A percentile compares a stretch with the other conserved stretches of the same genome.
Evolutionary conservation across 345 rosid genomes (phyloP).

Genomic region (Orychophragmus violaceus): DNA sequence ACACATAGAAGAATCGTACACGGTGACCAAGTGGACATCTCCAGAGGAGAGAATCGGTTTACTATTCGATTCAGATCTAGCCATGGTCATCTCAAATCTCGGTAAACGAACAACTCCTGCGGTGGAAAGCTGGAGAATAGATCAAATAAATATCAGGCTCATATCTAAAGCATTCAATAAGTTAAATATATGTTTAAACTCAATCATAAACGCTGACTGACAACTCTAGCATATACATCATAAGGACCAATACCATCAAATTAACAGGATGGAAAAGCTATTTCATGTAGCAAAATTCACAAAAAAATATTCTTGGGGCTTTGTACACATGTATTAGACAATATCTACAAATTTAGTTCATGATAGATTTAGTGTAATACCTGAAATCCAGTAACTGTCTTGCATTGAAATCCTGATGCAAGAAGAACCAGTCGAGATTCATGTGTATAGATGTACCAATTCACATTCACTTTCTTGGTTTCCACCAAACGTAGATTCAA

Average conservation of each 20-base stretch:
- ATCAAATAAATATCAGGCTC: slow-evolving; percentile 13
- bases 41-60: slow-evolving; percentile 90
- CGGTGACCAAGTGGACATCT: slow-evolving; percentile 75
- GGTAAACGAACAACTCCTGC: slow-evolving; percentile 91
- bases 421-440: slow-evolving; percentile 95
- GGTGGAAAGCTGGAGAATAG: slow-evolving; percentile 70
- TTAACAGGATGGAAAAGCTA: slow-evolving; percentile 1
- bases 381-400: slow-evolving; percentile 84
- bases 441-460: slow-evolving; percentile 90
- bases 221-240: slow-evolving; percentile 2
- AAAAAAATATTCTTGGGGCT: not conserved
- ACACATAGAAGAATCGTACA: slow-evolving; percentile 46
- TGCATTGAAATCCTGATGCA: slow-evolving; percentile 98
- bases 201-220: slow-evolving; percentile 3
- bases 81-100: slow-evolving; percentile 92
- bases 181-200: not conserved
- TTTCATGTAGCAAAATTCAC: not conserved
- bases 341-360: not conserved
- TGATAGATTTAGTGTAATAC: slow-evolving; percentile 25
- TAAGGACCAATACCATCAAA: not conserved
- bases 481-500: slow-evolving; percentile 74
- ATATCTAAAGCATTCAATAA: not conserved
- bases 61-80: slow-evolving; percentile 71
- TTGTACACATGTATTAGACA: not conserved
- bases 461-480: slow-evolving; percentile 59